Percentiles rank a stretch among this genome's conserved stretches.
These are phyloP conservation scores for Vitis labrusca DNA, from an alignment of 164 flowering plant genomes.

Conservation along the genomic window DNA sequence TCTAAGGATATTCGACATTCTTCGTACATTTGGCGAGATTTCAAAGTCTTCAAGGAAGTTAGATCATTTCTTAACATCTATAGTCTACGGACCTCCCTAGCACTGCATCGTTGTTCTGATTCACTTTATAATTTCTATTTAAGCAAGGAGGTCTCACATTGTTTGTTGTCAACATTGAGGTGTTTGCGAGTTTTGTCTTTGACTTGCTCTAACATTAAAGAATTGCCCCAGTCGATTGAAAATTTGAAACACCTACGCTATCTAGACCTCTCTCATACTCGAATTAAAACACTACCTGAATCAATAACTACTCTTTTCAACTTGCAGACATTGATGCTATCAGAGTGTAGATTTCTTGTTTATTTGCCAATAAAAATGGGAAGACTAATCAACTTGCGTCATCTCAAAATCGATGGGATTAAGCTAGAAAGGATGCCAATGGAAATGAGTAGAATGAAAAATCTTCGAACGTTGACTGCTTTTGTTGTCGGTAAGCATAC, in stretches of 20 bases:
- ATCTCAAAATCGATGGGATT: slow-evolving; percentile 13
- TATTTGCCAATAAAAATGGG: slow-evolving; percentile 18
- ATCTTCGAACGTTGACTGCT: slow-evolving; percentile 2
- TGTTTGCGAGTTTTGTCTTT: slow-evolving; percentile 24
- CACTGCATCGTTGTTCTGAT: too few relatives aligned
- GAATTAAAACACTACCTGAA: slow-evolving; percentile 1
- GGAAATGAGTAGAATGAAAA: slow-evolving; percentile 15
- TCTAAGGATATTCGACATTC: too few relatives aligned
- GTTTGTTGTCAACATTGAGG: slow-evolving; percentile 16
- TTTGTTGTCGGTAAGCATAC: slow-evolving; percentile 3
- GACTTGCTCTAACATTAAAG: neutral
- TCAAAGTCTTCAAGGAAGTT: slow-evolving; percentile 2
- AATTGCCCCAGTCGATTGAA: slow-evolving; percentile 17
- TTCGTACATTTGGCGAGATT: too few relatives aligned
- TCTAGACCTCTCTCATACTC: slow-evolving; percentile 24
- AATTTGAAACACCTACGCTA: slow-evolving; percentile 29
- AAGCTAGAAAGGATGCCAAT: slow-evolving; percentile 9
- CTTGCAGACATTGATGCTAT: neutral
- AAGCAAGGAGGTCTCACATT: neutral
- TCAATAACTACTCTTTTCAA: neutral
- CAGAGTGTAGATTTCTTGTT: neutral
- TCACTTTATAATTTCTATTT: neutral
- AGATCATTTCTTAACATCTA: slow-evolving; percentile 5
- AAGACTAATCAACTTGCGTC: slow-evolving; percentile 21
- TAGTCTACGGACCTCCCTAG: slow-evolving; percentile 26